phyloP scores from a whole-genome alignment of 78 protist genomes.

The Ministeria vibrans region DNA sequence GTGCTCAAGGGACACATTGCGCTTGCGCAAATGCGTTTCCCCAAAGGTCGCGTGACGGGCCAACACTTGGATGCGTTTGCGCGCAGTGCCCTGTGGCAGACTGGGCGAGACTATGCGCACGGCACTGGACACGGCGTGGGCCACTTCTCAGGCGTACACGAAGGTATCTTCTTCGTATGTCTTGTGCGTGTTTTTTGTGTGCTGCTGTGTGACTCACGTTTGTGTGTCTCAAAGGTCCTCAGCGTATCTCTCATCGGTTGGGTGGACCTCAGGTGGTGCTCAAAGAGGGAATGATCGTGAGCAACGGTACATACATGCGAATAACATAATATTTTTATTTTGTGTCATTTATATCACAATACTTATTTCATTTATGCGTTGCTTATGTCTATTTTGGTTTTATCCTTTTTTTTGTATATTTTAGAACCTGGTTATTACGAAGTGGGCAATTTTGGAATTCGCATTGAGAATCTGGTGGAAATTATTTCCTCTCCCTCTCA shows the following conservation, averaged over 20 bases:
- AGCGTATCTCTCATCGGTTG: neutral
- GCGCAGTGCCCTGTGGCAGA: constrained; percentile 58
- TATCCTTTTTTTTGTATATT: neutral
- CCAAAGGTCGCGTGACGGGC: constrained; percentile 46
- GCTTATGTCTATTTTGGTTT: neutral
- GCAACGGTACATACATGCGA: constrained; percentile 54
- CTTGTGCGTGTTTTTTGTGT: neutral
- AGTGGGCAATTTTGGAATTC: constrained; percentile 81
- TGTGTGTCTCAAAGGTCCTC: neutral
- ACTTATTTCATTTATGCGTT: neutral
- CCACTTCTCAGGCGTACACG: constrained; percentile 85
- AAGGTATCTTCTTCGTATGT: constrained; percentile 48
- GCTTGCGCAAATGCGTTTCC: constrained; percentile 60
- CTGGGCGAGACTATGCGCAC: constrained; percentile 80
- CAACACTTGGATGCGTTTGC: constrained; percentile 61
- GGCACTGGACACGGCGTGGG: constrained; percentile 98
- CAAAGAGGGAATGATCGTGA: constrained; percentile 45
- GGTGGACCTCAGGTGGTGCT: neutral
- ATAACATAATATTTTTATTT: too few species aligned
- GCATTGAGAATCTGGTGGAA: constrained; percentile 75
- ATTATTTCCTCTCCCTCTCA: constrained; percentile 7
- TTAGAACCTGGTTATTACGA: constrained; percentile 71
- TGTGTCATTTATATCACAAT: neutral
- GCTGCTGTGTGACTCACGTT: neutral
- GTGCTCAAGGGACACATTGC: constrained; percentile 82